Evolutionary conservation across 352 stramenopile species (phyloP).

Genomic region (Globisporangium okanoganense): DNA sequence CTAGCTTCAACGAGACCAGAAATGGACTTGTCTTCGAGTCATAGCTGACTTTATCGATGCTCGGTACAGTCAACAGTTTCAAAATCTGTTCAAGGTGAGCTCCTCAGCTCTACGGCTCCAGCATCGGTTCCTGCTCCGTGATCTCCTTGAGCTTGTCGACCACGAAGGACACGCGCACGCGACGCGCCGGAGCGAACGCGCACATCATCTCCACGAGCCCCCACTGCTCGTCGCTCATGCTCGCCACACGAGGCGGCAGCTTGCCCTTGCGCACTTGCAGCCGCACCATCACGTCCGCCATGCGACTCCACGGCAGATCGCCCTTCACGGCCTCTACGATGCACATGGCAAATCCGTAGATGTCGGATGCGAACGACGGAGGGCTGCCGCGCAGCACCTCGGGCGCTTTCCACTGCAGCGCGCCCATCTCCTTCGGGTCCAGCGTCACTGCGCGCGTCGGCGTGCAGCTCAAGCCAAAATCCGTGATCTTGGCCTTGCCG

Average conservation of each 20-base stretch:
- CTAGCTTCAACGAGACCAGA: background rate
- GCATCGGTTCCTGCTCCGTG: conserved; percentile 13
- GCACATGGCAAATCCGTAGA: conserved; percentile 39
- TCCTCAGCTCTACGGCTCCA: background rate
- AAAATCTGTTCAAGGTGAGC: background rate
- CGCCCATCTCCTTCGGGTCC: background rate
- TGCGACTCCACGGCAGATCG: conserved; percentile 20
- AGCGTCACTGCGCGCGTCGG: background rate
- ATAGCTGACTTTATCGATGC: background rate
- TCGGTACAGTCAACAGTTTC: background rate
- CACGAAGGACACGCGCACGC: conserved; percentile 5
- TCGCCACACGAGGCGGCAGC: conserved; percentile 16
- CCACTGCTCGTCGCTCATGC: conserved; percentile 33
- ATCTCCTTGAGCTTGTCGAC: conserved; percentile 12
- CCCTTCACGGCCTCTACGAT: conserved; percentile 28
- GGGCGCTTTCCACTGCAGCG: conserved; percentile 21
- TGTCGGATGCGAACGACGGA: conserved; percentile 25
- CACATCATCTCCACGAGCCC: conserved; percentile 22
- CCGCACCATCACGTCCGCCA: conserved; percentile 16
- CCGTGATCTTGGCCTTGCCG: conserved; percentile 19
- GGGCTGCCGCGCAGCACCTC: conserved; percentile 21
- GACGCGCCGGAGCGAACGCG: background rate
- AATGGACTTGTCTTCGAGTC: background rate
- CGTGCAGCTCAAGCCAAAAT: conserved; percentile 19
- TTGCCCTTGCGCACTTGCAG: conserved; percentile 18